A percentile compares a stretch with the other conserved stretches of the same genome.
These are phyloP conservation scores for Emericellopsis atlantica DNA, from an alignment of 2,329 filamentous ascomycete genomes.

Conservation along the genomic window DNA sequence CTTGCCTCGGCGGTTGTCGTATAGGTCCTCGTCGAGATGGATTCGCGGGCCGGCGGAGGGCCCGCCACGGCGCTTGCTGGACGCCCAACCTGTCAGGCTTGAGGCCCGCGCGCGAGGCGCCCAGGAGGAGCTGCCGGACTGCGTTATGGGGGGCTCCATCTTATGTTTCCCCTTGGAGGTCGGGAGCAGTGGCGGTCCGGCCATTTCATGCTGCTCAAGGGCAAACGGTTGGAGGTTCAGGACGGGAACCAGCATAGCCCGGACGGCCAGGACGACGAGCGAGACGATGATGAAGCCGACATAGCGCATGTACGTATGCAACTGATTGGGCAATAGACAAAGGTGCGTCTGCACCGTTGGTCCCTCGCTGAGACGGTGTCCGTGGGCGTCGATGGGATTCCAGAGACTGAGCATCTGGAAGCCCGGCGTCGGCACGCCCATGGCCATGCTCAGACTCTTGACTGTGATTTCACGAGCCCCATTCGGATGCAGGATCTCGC, in stretches of 20 bases:
- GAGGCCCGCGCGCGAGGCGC: conserved; percentile 19
- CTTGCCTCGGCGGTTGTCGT: conserved; percentile 20
- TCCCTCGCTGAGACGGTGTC: conserved; percentile 29
- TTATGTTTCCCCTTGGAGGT: conserved; percentile 44
- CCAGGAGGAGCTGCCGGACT: conserved; percentile 2
- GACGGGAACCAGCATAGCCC: conserved; percentile 44
- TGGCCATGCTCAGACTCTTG: conserved; percentile 90
- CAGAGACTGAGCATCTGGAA: conserved; percentile 83
- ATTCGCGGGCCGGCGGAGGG: conserved; percentile 35
- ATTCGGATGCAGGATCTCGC: conserved; percentile 69
- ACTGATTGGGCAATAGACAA: conserved; percentile 80
- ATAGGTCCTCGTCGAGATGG: conserved; percentile 36
- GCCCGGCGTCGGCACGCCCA: conserved; percentile 81
- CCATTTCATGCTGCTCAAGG: conserved; percentile 24
- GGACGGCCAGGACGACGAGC: conserved; percentile 33
- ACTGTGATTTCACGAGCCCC: conserved; percentile 73
- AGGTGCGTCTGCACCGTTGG: conserved; percentile 76
- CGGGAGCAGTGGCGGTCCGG: conserved; percentile 12
- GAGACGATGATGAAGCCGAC: conserved; percentile 45
- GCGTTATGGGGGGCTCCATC: conserved; percentile 24
- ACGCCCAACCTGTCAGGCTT: conserved; percentile 22
- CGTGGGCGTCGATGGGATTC: conserved; percentile 66
- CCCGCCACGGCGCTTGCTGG: conserved; percentile 13
- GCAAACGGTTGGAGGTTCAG: conserved; percentile 41
- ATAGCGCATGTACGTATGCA: conserved; percentile 75